Evolutionary conservation across 1,284 basidiomycete genomes (phyloP).

Genomic region (Leccinum pachyderme): DNA sequence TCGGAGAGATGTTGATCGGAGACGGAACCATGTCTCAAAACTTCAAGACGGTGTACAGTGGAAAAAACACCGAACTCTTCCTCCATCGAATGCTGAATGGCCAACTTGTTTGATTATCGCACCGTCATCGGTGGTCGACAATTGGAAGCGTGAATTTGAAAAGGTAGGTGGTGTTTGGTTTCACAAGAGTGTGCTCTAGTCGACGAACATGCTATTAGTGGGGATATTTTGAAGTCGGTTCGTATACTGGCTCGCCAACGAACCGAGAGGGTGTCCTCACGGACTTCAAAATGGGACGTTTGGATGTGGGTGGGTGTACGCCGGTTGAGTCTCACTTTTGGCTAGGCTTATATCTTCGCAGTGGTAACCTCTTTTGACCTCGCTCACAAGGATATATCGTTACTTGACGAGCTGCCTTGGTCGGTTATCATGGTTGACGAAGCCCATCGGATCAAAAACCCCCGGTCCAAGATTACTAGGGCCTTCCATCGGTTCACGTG

Average conservation of each 20-base stretch:
- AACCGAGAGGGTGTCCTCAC: constrained; percentile 54
- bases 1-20: constrained; percentile 57
- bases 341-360: constrained; percentile 27
- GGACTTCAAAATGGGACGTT: constrained; percentile 70
- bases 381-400: constrained; percentile 63
- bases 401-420: constrained; percentile 63
- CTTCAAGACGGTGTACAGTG: constrained; percentile 63
- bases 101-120: constrained; percentile 82
- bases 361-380: constrained; percentile 74
- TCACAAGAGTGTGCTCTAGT: background rate
- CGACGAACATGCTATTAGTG: constrained; percentile 44
- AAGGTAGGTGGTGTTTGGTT: constrained; percentile 45
- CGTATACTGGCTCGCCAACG: constrained; percentile 53
- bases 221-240: constrained; percentile 78
- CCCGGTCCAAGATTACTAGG: constrained; percentile 54
- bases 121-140: constrained; percentile 73
- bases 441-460: constrained; percentile 80
- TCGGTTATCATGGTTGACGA: constrained; percentile 79
- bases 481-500: constrained; percentile 68
- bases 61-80: constrained; percentile 51
- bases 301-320: constrained; percentile 63
- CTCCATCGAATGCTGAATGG: constrained; percentile 67
- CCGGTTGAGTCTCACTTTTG: background rate
- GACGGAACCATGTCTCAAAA: constrained; percentile 57
- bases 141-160: constrained; percentile 81